Percentiles rank a stretch among this genome's conserved stretches.
phyloP scores from a whole-genome alignment of 371 early-diverging fungal genomes.

The Mucor sp. region DNA sequence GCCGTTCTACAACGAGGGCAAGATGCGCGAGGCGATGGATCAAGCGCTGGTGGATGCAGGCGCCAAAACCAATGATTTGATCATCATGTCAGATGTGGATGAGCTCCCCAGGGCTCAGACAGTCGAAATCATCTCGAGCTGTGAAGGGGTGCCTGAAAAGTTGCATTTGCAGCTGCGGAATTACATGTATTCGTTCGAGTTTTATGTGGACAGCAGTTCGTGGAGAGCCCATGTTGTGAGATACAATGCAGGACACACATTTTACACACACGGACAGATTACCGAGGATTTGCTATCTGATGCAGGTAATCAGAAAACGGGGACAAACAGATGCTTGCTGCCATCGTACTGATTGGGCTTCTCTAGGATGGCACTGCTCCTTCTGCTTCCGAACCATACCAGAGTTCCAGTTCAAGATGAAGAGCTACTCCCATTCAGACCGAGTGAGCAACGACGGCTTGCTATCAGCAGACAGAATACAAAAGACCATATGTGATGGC shows the following conservation, averaged over 20 bases:
- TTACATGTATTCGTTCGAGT: slow-evolving; percentile 63
- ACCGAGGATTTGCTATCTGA: slow-evolving; percentile 48
- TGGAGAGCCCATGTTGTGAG: slow-evolving; percentile 52
- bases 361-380: slow-evolving; percentile 30
- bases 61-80: slow-evolving; percentile 26
- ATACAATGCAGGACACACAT: slow-evolving; percentile 25
- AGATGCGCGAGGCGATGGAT: slow-evolving; percentile 46
- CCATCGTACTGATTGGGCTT: not conserved
- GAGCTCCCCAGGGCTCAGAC: slow-evolving; percentile 28
- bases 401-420: slow-evolving; percentile 53
- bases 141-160: slow-evolving; percentile 45
- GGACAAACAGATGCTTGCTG: not conserved
- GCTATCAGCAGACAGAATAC: slow-evolving; percentile 16
- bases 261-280: slow-evolving; percentile 41
- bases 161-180: slow-evolving; percentile 52
- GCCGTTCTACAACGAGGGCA: slow-evolving; percentile 51
- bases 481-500: slow-evolving; percentile 28
- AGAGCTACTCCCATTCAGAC: slow-evolving; percentile 42
- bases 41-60: slow-evolving; percentile 30
- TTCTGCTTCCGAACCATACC: slow-evolving; percentile 45
- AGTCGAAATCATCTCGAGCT: slow-evolving; percentile 27
- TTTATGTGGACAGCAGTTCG: slow-evolving; percentile 38
- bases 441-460: slow-evolving; percentile 19
- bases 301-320: slow-evolving; percentile 46
- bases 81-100: slow-evolving; percentile 36